These are phyloP conservation scores for Scheffersomyces illinoinensis DNA, from an alignment of 1,139 yeast genomes.

Conservation along the genomic window DNA sequence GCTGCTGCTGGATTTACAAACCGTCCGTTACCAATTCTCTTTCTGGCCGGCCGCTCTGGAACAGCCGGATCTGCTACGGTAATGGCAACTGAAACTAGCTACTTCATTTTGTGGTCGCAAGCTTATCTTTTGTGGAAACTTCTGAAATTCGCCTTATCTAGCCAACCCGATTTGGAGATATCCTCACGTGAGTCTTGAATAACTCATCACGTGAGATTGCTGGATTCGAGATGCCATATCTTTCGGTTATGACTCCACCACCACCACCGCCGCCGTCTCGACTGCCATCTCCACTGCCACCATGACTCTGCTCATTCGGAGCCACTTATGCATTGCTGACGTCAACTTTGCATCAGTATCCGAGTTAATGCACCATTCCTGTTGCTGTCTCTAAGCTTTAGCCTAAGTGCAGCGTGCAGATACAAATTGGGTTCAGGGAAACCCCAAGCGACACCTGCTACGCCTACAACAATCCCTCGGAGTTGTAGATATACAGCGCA, in stretches of 20 bases:
- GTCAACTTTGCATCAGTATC: too few species aligned
- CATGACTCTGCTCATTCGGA: too few species aligned
- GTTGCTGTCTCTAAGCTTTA: too few species aligned
- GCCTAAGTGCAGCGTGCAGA: too few species aligned
- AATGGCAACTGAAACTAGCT: not conserved
- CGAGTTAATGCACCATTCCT: too few species aligned
- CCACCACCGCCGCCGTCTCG: not conserved
- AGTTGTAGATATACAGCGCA: too few species aligned
- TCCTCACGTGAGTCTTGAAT: not conserved
- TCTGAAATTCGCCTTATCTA: not conserved
- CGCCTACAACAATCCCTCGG: too few species aligned
- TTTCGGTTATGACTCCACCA: conserved; percentile 1
- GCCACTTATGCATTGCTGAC: too few species aligned
- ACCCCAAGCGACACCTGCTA: too few species aligned
- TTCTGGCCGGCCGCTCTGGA: not conserved
- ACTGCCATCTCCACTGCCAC: not conserved
- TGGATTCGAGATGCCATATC: not conserved
- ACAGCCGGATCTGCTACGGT: not conserved
- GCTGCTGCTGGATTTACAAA: not conserved
- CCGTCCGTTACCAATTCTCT: not conserved
- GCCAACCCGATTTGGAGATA: not conserved
- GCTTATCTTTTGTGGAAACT: not conserved
- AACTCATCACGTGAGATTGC: not conserved
- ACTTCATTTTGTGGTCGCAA: not conserved
- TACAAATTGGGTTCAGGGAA: too few species aligned